Base-by-base conservation (phyloP, 495 filamentous ascomycete species). In the Pyrenula aspistea region DNA sequence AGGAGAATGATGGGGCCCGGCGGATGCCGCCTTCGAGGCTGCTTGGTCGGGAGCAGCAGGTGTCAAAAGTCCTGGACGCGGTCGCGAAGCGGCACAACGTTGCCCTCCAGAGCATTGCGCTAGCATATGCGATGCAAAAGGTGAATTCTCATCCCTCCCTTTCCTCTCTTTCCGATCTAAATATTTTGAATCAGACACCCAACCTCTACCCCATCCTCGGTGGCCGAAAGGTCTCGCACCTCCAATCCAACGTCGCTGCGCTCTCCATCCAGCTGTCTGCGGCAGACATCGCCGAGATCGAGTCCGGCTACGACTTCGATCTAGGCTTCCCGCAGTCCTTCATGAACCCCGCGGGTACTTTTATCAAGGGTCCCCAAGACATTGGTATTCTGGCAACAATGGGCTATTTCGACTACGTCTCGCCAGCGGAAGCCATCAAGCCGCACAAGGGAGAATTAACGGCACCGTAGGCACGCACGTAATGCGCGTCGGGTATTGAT, bases 201-300 rank as follows among this genome's bases (percentile, higher is more conserved):
- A 84, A 89, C 61, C 83, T 88, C 48, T 86, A 83, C 61, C 87
- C 87, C 1, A 87, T 90, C 60, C 73, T 88, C 22, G 87, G 86
- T n/a, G 81, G 80, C 0, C 66, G 83, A 8, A 87, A 81, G 65
- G 68, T 85, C 52, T 77, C 81, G 61, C 81, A 87, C 57, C 60
- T 91, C 2, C 81, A 84, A 67, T 76, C 69, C 57, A 88, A 84
- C 55, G 83, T 89, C 57, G 83, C 84, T 57, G 86, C 82, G 1
- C 67, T 89, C 24, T 68, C 62, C 0, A 53, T 89, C 25, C 59
- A 67, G 53, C 68, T 91, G 55, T 76, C 70, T 1, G 66, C 75
- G 0, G 77, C 83, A 22, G 84, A 91, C 31, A 76, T 89, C 21
- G 63, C 75, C 24, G 77, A 84, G 63, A 86, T 89, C 59, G 85